These are phyloP conservation scores for Coniochaeta prunicola DNA, from an alignment of 2,329 filamentous ascomycete genomes.

Conservation along the genomic window DNA sequence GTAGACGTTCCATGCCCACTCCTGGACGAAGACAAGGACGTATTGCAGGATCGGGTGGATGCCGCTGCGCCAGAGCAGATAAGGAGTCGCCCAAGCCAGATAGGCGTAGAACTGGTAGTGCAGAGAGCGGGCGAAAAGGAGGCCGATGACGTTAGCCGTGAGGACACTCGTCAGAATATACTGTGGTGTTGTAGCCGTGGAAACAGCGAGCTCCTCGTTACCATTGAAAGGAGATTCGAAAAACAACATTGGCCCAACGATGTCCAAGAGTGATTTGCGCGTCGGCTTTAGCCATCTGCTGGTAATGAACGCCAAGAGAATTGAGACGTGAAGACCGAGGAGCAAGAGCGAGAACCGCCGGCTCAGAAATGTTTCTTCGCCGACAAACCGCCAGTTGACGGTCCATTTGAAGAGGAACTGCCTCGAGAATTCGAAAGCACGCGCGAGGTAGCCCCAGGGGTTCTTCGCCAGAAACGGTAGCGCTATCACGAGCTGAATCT, in stretches of 20 bases:
- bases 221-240: conserved; percentile 36
- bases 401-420: conserved; percentile 98
- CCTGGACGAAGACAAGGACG: conserved; percentile 67
- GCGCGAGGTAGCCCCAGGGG: conserved; percentile 63
- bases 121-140: conserved; percentile 79
- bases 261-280: conserved; percentile 45
- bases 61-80: conserved; percentile 74
- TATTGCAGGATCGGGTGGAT: conserved; percentile 61
- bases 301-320: conserved; percentile 60
- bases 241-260: conserved; percentile 38
- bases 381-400: conserved; percentile 96
- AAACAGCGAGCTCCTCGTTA: conserved; percentile 49
- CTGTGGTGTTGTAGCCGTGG: conserved; percentile 54
- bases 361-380: conserved; percentile 70
- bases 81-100: conserved; percentile 82
- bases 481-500: conserved; percentile 65
- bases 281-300: conserved; percentile 68
- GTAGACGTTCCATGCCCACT: conserved; percentile 92
- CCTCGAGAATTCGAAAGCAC: conserved; percentile 85
- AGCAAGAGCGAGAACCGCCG: conserved; percentile 60
- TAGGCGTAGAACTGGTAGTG: conserved; percentile 97
- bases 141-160: conserved; percentile 67
- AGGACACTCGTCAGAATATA: conserved; percentile 74
- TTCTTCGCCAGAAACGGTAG: conserved; percentile 64
- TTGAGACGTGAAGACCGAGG: conserved; percentile 54